phyloP scores from a whole-genome alignment of 805 yeast genomes.

The Candida chauliodis region DNA sequence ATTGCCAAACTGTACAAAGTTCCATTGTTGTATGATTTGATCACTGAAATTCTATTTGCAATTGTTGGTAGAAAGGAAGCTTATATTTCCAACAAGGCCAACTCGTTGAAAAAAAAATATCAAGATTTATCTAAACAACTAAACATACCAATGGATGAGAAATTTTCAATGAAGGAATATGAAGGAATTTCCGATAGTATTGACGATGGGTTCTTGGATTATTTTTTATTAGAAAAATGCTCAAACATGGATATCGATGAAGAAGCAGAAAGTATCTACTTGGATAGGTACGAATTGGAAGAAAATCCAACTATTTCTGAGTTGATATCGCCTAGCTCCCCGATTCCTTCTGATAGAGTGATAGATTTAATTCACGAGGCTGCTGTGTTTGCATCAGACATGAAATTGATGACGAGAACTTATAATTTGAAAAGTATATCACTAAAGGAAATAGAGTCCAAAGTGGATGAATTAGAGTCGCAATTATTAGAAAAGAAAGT shows the following conservation, averaged over 20 bases:
- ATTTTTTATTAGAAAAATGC: conserved; percentile 48
- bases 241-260: conserved; percentile 26
- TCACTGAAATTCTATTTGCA: conserved; percentile 66
- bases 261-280: conserved; percentile 27
- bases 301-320: conserved; percentile 47
- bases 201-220: conserved; percentile 64
- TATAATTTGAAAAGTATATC: conserved; percentile 53
- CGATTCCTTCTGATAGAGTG: conserved; percentile 52
- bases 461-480: not conserved
- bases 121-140: conserved; percentile 14
- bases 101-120: conserved; percentile 26
- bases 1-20: conserved; percentile 64
- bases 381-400: conserved; percentile 59
- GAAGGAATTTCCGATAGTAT: conserved; percentile 55
- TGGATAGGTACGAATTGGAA: conserved; percentile 21
- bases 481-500: conserved; percentile 16
- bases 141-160: conserved; percentile 18
- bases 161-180: conserved; percentile 46
- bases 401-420: conserved; percentile 58
- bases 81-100: conserved; percentile 40
- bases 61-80: conserved; percentile 67
- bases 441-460: conserved; percentile 29
- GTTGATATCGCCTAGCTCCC: conserved; percentile 51
- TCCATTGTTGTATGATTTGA: conserved; percentile 66
- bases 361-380: conserved; percentile 61